Percentiles rank a stretch among this genome's conserved stretches.
These are phyloP conservation scores for Fusarium napiforme DNA, from an alignment of 2,329 filamentous ascomycete genomes.

Conservation along the genomic window DNA sequence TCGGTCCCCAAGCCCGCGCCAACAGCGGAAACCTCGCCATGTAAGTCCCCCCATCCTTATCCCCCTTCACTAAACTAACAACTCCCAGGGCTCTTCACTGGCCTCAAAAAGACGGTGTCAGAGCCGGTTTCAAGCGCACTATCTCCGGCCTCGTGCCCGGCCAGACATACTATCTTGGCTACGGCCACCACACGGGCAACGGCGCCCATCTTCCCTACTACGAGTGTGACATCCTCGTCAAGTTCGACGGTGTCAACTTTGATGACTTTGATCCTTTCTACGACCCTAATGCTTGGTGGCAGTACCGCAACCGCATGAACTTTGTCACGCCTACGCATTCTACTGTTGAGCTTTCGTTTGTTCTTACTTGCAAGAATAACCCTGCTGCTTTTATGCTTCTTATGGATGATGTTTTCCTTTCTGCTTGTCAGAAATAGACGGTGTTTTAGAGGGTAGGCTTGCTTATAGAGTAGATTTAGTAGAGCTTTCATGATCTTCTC, in stretches of 20 bases:
- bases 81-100: background rate
- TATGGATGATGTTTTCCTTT: conserved; percentile 20
- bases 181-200: conserved; percentile 2
- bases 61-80: background rate
- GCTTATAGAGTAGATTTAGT: background rate
- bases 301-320: conserved; percentile 3
- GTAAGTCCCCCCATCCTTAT: background rate
- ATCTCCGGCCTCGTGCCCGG: background rate
- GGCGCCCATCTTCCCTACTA: background rate
- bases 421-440: background rate
- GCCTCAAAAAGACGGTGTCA: background rate
- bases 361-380: conserved; percentile 4
- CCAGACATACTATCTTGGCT: background rate
- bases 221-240: conserved; percentile 18
- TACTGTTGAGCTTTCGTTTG: background rate
- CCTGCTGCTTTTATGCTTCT: conserved; percentile 5
- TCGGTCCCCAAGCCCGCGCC: background rate
- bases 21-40: background rate
- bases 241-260: background rate
- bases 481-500: background rate
- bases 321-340: background rate
- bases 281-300: background rate
- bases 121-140: conserved; percentile 4
- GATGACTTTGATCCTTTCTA: conserved; percentile 28
- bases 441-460: background rate